Conservation (phyloP, 2,329 filamentous ascomycete genomes). For the Laburnicola sp. region DNA sequence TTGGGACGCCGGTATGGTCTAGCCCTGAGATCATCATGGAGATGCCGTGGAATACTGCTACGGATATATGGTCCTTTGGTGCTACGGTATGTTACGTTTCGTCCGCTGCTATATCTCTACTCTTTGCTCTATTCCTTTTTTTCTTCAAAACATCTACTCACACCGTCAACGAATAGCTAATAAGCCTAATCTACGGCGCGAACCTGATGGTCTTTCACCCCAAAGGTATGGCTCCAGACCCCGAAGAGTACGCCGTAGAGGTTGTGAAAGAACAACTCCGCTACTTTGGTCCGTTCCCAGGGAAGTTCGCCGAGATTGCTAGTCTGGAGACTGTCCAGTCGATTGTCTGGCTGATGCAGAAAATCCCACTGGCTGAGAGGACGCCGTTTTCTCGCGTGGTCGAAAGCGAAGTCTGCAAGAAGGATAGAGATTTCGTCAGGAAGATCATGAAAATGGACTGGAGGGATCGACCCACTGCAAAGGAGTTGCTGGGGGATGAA, state of each 20-base stretch:
- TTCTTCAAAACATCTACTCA: constrained; percentile 5
- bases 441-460: constrained; percentile 52
- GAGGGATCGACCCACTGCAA: constrained; percentile 47
- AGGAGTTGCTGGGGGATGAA: constrained; percentile 43
- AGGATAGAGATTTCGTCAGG: constrained; percentile 39
- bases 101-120: neutral
- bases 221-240: constrained; percentile 20
- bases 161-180: constrained; percentile 21
- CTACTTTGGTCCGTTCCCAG: constrained; percentile 30
- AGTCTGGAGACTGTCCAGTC: constrained; percentile 16
- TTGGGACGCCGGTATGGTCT: constrained; percentile 45
- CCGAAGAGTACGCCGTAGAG: constrained; percentile 27
- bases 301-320: constrained; percentile 25
- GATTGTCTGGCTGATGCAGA: constrained; percentile 17
- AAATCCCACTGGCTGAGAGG: constrained; percentile 14
- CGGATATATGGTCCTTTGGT: constrained; percentile 49
- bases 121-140: neutral
- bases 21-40: constrained; percentile 42
- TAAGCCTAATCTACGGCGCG: constrained; percentile 18
- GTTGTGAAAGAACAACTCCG: constrained; percentile 26
- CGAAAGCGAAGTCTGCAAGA: constrained; percentile 17
- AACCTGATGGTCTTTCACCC: constrained; percentile 8
- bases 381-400: constrained; percentile 19
- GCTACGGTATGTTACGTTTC: constrained; percentile 32
- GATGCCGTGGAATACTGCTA: constrained; percentile 40